Base-by-base conservation (phyloP, 768 basidiomycete genomes). In the Hygrocybe coccinea region DNA sequence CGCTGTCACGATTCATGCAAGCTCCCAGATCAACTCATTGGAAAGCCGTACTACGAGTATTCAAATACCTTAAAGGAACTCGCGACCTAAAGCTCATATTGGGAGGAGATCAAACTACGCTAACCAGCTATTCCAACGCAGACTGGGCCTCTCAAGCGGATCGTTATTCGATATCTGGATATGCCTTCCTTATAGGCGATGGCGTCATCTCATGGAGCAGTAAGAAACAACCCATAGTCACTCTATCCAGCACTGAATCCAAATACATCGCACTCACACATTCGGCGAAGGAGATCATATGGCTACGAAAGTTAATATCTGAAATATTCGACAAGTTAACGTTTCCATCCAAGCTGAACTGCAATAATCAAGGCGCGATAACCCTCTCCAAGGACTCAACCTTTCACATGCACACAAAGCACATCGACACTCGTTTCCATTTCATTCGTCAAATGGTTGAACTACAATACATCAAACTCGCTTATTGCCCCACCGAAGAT, bases 31-130 rank as follows among this genome's bases (percentile, higher is more conserved):
- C 19, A 0, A 38, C 47, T 0, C 76, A 77, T 43, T 56, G 60
- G 57, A 55, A 52, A 25, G 59, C 64, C 4, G 64, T 69, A 34
- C 71, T 73, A 56, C 65, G 64, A 24, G 44, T 59, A 17, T 45
- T 71, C 35, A 60, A 62, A 1, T 79, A 77, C 56, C 58, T 79
- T 9, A 52, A 58, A 7, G 50, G 52, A 1, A 62, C 54, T 1
- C 50, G 43, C n/a, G 50, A 53, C 14, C 21, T 59, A 4, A 51
- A 48, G n/a, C 54, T 66, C 11, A 56, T 54, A 7, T 60, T 58
- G 34, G 60, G 59, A 12, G 51, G 48, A 14, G 17, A 24, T 10
- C 38, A 61, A 37, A 59, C 15, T 9, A 44, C 9, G 15, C 43
- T 9, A 10, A n/a, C 24, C 12, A 48, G 50, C 2, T 55, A 35